phyloP scores from a whole-genome alignment of 192 early-diverging fungal genomes.

The Linnemannia hyalina region DNA sequence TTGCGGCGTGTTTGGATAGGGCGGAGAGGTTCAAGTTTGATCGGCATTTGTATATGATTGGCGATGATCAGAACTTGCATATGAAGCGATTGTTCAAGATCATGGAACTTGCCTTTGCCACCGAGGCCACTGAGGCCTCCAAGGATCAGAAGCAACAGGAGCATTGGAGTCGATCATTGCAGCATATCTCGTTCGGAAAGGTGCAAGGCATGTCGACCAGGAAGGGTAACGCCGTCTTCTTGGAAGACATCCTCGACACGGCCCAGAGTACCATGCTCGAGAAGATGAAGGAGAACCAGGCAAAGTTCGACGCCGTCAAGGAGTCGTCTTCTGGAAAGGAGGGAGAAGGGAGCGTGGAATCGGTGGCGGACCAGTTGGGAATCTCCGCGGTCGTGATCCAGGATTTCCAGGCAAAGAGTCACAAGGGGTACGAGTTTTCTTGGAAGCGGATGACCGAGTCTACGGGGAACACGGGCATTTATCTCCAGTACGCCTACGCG shows the following conservation, averaged over 20 bases:
- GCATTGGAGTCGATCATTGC: slow-evolving; percentile 77
- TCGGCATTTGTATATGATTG: slow-evolving; percentile 89
- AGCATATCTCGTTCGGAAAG: slow-evolving; percentile 92
- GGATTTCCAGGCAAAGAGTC: slow-evolving; percentile 87
- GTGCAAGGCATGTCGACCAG: slow-evolving; percentile 95
- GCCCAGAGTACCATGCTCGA: slow-evolving; percentile 85
- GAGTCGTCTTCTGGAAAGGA: slow-evolving; percentile 16
- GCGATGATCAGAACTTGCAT: slow-evolving; percentile 86
- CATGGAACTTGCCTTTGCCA: slow-evolving; percentile 64
- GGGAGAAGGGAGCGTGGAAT: slow-evolving; percentile 40
- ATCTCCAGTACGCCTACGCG: slow-evolving; percentile 96
- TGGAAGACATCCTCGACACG: slow-evolving; percentile 91
- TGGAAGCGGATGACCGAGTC: slow-evolving; percentile 93
- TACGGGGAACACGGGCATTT: slow-evolving; percentile 95
- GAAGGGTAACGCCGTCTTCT: slow-evolving; percentile 90
- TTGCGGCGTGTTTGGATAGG: slow-evolving; percentile 88
- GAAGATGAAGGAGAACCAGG: slow-evolving; percentile 83
- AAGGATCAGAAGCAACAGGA: not conserved
- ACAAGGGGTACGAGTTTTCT: slow-evolving; percentile 92
- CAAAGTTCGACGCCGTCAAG: slow-evolving; percentile 77
- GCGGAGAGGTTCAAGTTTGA: slow-evolving; percentile 81
- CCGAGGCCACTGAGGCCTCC: not conserved
- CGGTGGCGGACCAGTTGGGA: slow-evolving; percentile 87
- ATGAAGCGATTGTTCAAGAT: slow-evolving; percentile 93
- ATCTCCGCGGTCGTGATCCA: slow-evolving; percentile 89